phyloP scores from a whole-genome alignment of 2,329 filamentous ascomycete genomes.

The Ascosphaera apis region DNA sequence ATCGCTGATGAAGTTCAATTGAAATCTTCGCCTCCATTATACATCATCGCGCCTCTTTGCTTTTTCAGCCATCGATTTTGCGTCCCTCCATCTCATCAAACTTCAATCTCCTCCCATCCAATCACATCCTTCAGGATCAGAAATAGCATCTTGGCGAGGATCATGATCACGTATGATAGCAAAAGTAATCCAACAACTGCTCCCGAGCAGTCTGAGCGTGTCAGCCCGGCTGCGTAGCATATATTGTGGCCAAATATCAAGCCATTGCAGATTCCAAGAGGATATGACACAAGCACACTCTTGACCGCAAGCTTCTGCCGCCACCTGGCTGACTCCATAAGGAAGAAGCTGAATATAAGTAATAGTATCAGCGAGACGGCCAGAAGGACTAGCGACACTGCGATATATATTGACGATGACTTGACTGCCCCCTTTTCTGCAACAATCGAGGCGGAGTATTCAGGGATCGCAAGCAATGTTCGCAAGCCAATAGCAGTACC shows the following conservation, averaged over 20 bases:
- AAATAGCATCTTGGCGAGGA: background rate
- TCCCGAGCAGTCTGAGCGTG: background rate
- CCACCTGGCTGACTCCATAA: background rate
- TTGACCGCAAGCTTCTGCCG: background rate
- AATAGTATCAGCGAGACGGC: background rate
- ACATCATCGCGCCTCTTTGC: too few relatives aligned
- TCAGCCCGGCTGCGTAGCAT: background rate
- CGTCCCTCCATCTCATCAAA: background rate
- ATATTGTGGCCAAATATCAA: background rate
- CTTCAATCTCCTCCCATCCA: constrained; percentile 1
- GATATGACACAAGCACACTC: constrained; percentile 1
- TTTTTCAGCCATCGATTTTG: too few relatives aligned
- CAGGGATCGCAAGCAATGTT: background rate
- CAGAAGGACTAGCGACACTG: background rate
- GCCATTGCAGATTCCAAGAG: background rate
- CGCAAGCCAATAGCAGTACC: background rate
- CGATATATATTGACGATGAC: background rate
- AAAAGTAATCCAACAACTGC: background rate
- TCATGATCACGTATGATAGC: background rate
- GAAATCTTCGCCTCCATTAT: too few relatives aligned
- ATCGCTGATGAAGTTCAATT: too few relatives aligned
- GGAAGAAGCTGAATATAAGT: background rate
- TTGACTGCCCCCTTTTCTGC: background rate
- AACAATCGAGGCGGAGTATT: background rate
- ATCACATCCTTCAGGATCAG: constrained; percentile 1